Percentiles rank a stretch among this genome's conserved stretches.
Evolutionary conservation across 495 filamentous ascomycete species (phyloP).

Genomic region (Aspergillus cristatus): DNA sequence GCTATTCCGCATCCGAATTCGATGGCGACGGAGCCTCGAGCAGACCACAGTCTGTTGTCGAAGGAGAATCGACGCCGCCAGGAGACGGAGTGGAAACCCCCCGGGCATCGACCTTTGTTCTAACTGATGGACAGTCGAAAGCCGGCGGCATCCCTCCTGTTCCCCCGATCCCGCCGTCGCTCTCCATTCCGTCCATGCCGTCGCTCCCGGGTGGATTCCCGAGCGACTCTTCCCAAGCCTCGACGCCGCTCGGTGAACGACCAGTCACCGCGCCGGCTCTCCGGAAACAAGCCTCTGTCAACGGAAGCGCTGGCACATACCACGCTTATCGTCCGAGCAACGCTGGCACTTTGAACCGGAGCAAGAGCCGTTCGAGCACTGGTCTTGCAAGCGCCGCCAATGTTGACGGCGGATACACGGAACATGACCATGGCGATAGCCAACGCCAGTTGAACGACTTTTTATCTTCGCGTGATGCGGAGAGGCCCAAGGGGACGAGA

Average conservation of each 20-base stretch:
- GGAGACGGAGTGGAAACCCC: constrained; percentile 28
- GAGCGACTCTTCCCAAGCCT: constrained; percentile 27
- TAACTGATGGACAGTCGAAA: constrained; percentile 7
- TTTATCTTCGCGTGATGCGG: constrained; percentile 17
- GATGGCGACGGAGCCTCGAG: constrained; percentile 23
- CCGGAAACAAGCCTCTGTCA: constrained; percentile 11
- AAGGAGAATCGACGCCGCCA: constrained; percentile 12
- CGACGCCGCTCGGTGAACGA: constrained; percentile 17
- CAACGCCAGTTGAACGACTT: constrained; percentile 30
- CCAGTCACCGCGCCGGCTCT: constrained; percentile 29
- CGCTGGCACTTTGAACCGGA: constrained; percentile 19
- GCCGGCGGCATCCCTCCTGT: constrained; percentile 33
- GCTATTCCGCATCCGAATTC: constrained; percentile 29
- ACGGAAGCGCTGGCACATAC: constrained; percentile 12
- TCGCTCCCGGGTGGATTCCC: constrained; percentile 28
- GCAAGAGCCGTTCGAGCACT: constrained; percentile 31
- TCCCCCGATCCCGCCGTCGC: constrained; percentile 29
- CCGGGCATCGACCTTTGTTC: constrained; percentile 15
- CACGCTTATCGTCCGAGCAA: constrained; percentile 6
- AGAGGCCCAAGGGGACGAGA: constrained; percentile 13
- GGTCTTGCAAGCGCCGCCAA: constrained; percentile 23
- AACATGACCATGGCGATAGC: constrained; percentile 2
- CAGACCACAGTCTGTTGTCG: constrained; percentile 17
- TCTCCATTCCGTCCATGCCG: too few relatives aligned
- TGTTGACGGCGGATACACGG: not conserved